Evolutionary conservation across 768 basidiomycete species (phyloP).

Genomic region (Mycena galericulata): DNA sequence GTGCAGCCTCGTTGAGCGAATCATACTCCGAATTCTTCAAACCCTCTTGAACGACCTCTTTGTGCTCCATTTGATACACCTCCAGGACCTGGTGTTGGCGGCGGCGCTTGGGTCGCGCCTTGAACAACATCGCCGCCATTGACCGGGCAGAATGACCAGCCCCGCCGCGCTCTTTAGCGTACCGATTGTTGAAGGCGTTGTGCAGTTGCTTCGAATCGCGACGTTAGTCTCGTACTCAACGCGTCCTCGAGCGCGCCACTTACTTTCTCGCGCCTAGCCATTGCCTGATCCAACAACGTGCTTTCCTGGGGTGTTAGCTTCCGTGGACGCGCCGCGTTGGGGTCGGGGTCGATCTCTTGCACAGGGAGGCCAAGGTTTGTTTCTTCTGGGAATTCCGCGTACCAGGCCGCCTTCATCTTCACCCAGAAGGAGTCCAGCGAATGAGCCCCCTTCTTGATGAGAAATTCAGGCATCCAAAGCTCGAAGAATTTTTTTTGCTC

Average conservation of each 20-base stretch:
- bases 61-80: not conserved
- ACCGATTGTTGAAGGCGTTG: not conserved
- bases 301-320: not conserved
- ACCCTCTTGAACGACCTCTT: not conserved
- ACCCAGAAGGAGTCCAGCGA: not conserved
- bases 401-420: slow-evolving; percentile 4
- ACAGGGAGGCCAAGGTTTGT: not conserved
- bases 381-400: slow-evolving; percentile 1
- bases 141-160: not conserved
- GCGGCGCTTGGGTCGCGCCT: not conserved
- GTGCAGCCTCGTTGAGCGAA: not conserved
- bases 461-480: slow-evolving; percentile 2
- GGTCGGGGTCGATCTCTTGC: not conserved
- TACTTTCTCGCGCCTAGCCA: too few species aligned
- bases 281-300: too few species aligned
- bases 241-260: too few species aligned
- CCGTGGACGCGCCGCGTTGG: not conserved
- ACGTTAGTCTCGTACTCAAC: not conserved
- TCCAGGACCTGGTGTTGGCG: slow-evolving; percentile 20
- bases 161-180: not conserved
- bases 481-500: not conserved
- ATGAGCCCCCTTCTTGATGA: not conserved
- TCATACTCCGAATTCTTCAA: not conserved
- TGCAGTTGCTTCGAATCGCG: not conserved
- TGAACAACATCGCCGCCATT: not conserved